Evolutionary conservation across 129 eudicot genomes (phyloP).

Genomic region (Centaurea solstitialis): DNA sequence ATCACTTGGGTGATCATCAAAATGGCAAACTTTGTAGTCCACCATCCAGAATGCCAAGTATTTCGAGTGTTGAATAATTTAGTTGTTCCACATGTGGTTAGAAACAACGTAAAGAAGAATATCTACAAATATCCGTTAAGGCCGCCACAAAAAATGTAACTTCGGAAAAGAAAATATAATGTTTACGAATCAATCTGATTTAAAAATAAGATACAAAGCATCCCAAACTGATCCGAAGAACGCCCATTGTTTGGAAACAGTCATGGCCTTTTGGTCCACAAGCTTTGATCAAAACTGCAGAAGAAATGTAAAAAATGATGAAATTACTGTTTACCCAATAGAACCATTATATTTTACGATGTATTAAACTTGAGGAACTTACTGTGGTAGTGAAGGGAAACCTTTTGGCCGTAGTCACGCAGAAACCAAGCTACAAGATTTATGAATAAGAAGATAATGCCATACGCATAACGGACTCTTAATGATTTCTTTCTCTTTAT

Average conservation of each 20-base stretch:
- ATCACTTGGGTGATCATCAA: constrained; percentile 49
- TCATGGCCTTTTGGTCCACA: constrained; percentile 64
- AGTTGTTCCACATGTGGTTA: constrained; percentile 62
- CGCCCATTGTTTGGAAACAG: constrained; percentile 86
- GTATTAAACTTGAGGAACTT: constrained; percentile 24
- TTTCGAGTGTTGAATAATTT: constrained; percentile 58
- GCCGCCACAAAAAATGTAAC: constrained; percentile 15
- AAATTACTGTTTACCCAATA: neutral
- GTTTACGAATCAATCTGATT: neutral
- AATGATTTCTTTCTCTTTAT: constrained; percentile 48
- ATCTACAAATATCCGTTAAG: constrained; percentile 66
- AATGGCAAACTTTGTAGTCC: constrained; percentile 59
- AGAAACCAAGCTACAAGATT: constrained; percentile 86
- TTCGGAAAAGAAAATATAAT: neutral
- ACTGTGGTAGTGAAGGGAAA: constrained; percentile 62
- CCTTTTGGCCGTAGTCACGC: constrained; percentile 78
- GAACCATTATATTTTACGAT: neutral
- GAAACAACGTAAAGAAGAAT: constrained; percentile 77
- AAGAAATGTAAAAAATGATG: neutral
- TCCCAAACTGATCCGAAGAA: constrained; percentile 92
- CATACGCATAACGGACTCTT: constrained; percentile 82
- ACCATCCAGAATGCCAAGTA: constrained; percentile 90
- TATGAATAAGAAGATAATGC: constrained; percentile 68
- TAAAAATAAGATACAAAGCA: constrained; percentile 73
- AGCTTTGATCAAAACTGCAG: constrained; percentile 61